These are phyloP conservation scores for Eucalyptus urophylla DNA, from an alignment of 345 rosid genomes.

Conservation along the genomic window DNA sequence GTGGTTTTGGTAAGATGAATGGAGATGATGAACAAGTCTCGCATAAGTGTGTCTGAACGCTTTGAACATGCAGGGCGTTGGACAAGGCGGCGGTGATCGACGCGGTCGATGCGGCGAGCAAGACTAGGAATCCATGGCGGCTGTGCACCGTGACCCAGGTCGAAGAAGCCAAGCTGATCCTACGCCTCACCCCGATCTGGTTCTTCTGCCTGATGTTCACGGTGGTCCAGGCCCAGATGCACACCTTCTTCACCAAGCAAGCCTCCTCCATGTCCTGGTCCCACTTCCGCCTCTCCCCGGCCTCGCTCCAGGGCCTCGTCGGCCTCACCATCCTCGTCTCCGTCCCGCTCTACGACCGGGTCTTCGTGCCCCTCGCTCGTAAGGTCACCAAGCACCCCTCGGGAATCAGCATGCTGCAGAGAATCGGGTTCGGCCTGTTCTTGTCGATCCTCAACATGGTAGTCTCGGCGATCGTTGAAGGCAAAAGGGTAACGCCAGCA, in stretches of 20 bases:
- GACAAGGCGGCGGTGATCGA: slow-evolving; percentile 80
- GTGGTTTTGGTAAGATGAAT: background rate
- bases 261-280: slow-evolving; percentile 52
- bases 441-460: slow-evolving; percentile 49
- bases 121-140: slow-evolving; percentile 57
- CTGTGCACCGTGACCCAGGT: slow-evolving; percentile 73
- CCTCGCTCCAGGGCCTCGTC: slow-evolving; percentile 55
- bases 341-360: slow-evolving; percentile 48
- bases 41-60: background rate
- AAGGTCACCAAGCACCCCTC: slow-evolving; percentile 48
- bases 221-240: slow-evolving; percentile 44
- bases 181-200: slow-evolving; percentile 75
- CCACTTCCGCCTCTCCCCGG: slow-evolving; percentile 59
- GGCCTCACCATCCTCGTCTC: slow-evolving; percentile 60
- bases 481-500: slow-evolving; percentile 17
- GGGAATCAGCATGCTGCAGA: slow-evolving; percentile 71
- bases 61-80: slow-evolving; percentile 32
- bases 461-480: slow-evolving; percentile 52
- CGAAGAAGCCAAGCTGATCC: slow-evolving; percentile 73
- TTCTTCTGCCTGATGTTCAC: slow-evolving; percentile 66
- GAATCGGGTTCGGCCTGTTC: slow-evolving; percentile 69
- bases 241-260: slow-evolving; percentile 84
- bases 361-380: slow-evolving; percentile 50
- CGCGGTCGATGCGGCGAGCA: slow-evolving; percentile 21
- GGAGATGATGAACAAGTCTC: background rate